Percentiles rank a stretch among this genome's conserved stretches.
Evolutionary conservation across 2,329 filamentous ascomycete genomes (phyloP).

Genomic region (Ceratocystis eucalypticola): DNA sequence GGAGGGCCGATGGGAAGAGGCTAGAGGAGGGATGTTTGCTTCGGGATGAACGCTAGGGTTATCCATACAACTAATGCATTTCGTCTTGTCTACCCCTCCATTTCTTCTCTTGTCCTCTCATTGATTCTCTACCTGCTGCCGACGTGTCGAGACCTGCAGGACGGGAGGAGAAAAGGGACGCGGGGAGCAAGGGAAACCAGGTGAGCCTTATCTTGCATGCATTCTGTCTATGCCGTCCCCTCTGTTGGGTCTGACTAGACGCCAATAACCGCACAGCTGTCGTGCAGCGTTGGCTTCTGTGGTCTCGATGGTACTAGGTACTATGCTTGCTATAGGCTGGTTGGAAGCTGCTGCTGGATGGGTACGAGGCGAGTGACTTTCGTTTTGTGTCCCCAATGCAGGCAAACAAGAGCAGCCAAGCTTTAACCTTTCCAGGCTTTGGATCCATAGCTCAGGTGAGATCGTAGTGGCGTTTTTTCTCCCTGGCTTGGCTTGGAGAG

Average conservation of each 20-base stretch:
- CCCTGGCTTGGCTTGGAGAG: too few relatives aligned
- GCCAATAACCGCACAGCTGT: too few relatives aligned
- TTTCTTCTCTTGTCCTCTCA: neutral
- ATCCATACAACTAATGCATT: neutral
- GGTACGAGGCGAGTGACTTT: neutral
- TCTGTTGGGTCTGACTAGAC: neutral
- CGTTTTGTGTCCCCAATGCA: neutral
- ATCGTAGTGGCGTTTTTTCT: neutral
- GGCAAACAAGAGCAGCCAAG: neutral
- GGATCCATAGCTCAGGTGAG: slow-evolving; percentile 4
- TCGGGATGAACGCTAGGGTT: neutral
- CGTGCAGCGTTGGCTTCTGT: too few relatives aligned
- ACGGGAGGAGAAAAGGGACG: slow-evolving; percentile 1
- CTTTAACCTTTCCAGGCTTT: neutral
- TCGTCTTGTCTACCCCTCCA: neutral
- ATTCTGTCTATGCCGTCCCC: neutral
- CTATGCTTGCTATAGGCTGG: neutral
- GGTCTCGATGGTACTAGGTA: neutral
- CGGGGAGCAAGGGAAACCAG: neutral
- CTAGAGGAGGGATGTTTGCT: neutral
- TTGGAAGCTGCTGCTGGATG: neutral
- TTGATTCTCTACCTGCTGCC: neutral
- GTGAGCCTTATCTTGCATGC: too few relatives aligned
- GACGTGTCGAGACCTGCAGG: neutral
- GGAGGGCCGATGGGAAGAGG: neutral